Conservation (phyloP, 1,139 yeast genomes). For the Hemisphaericaspora xylofermentans region DNA sequence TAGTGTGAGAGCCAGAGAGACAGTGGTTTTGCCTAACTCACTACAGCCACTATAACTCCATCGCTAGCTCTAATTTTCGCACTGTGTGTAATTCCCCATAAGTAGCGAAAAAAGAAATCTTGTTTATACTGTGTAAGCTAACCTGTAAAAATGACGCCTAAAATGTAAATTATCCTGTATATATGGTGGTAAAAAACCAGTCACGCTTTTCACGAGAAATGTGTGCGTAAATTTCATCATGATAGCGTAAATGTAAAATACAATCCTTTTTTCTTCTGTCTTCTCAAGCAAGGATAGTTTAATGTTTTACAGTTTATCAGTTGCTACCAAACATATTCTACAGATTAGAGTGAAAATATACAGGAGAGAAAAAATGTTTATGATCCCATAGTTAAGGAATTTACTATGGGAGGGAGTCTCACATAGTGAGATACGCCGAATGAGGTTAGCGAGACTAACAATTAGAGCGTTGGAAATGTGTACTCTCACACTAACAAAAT, state of each 20-base stretch:
- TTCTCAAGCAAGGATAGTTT: not conserved
- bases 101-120: conserved; percentile 2
- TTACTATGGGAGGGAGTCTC: not conserved
- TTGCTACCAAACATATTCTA: not conserved
- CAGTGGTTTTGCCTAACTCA: not conserved
- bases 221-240: conserved; percentile 1
- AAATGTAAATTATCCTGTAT: conserved; percentile 1
- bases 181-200: conserved; percentile 3
- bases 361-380: conserved; percentile 3
- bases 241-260: conserved; percentile 5
- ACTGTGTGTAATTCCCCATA: no score
- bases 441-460: no score
- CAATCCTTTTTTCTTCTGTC: not conserved
- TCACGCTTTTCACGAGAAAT: conserved; percentile 6
- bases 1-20: conserved; percentile 1
- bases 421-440: not conserved
- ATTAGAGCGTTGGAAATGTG: not conserved
- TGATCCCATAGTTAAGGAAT: conserved; percentile 2
- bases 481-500: not conserved
- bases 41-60: no score
- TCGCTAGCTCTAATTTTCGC: no score
- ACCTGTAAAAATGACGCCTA: conserved; percentile 2
- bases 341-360: conserved; percentile 3
- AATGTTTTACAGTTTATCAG: not conserved
- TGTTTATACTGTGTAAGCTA: not conserved